Conservation (phyloP, 352 stramenopile species). For the Phytophthora idaei region DNA sequence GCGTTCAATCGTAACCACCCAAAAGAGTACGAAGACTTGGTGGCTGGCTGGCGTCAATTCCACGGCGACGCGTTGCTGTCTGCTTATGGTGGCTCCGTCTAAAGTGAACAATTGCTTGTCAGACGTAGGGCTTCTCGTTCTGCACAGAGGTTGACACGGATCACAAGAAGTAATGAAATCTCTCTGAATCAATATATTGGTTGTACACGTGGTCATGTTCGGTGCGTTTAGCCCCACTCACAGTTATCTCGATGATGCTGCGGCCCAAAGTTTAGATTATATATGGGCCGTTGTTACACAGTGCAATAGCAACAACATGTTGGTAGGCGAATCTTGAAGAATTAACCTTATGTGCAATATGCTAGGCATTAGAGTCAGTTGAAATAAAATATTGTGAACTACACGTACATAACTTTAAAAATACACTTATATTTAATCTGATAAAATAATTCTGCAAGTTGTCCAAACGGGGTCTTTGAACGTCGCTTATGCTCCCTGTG, state of each 20-base stretch:
- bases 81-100: constrained; percentile 75
- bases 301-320: too few relatives aligned
- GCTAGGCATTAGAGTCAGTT: too few relatives aligned
- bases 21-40: constrained; percentile 78
- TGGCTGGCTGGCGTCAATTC: constrained; percentile 83
- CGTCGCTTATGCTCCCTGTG: constrained; percentile 13
- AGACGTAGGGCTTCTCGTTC: not conserved
- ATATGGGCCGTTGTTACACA: too few relatives aligned
- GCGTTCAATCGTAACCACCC: constrained; percentile 86
- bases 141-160: constrained; percentile 1
- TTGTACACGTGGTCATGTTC: not conserved
- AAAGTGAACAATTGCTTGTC: constrained; percentile 26
- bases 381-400: too few relatives aligned
- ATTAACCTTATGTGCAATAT: too few relatives aligned
- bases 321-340: too few relatives aligned
- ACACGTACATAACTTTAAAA: not conserved
- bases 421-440: not conserved
- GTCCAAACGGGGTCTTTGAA: too few relatives aligned
- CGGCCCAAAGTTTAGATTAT: too few relatives aligned
- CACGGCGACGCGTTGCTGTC: constrained; percentile 73
- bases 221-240: too few relatives aligned
- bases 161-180: not conserved
- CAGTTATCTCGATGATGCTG: too few relatives aligned
- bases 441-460: not conserved
- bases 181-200: constrained; percentile 1